Base-by-base conservation (phyloP, 1,284 basidiomycete genomes). In the Moesziomyces globuligerus region DNA sequence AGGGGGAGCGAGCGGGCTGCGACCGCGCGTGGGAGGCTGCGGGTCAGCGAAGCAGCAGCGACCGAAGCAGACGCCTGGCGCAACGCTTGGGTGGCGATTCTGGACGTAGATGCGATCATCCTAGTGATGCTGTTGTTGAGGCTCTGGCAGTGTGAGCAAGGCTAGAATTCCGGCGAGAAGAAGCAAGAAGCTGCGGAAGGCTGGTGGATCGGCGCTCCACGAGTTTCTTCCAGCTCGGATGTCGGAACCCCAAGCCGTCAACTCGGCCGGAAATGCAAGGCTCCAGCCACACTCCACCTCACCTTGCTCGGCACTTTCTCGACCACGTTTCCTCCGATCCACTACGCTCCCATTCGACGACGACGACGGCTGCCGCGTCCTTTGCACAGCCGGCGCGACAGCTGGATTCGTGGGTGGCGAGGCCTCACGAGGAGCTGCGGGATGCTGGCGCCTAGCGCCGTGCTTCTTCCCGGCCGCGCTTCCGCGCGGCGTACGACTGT, bases 91-190 rank as follows among this genome's bases (percentile, higher is more conserved):
- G n/a, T n/a, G 4, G 41, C 40, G 23, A 55, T 40, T 13, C 55
- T 46, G 23, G 55, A 66, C 23, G 51, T 43, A 39, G 62, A 66
- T 26, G 55, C 55, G 10, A 66, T 39, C 62, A 66, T 65, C 40
- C 7, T 49, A 34, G 8, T 6, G n/a, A 29, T 3, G 23, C 4
- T 18, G 18, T 1, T 25, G 28, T 32, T 15, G 34, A 48, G 29
- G n/a, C n/a, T 18, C 18, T 25, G 20, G 15, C 10, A 4, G 17
- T 17, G 29, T 5, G 40, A 21, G 18, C 18, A 17, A 17, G 34
- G 25, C n/a, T 23, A 37, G 15, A 46, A 26, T 24, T n/a, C 28
- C 21, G 23, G n/a, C 34, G n/a, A 52, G 40, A 25, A 43, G 21
- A 4, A 20, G 43, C 28, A 20, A 29, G 21, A 20, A 20, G 23